Evolutionary conservation across 768 basidiomycete species (phyloP).

Genomic region (Mycena kentingensis): DNA sequence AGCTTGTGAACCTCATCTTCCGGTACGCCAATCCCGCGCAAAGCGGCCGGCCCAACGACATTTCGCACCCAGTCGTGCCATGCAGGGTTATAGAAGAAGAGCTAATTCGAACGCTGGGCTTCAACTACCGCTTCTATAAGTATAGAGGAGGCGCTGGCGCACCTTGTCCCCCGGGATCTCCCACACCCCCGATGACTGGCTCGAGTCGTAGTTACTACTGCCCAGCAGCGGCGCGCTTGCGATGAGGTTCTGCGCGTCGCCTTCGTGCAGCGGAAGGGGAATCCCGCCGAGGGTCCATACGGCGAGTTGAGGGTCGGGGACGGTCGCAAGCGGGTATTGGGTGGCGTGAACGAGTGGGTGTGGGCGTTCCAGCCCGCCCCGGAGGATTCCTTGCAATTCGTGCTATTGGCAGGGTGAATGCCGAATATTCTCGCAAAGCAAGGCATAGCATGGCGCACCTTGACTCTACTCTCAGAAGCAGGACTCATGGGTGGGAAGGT

Average conservation of each 20-base stretch:
- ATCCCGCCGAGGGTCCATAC: neutral
- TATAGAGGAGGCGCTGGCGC: neutral
- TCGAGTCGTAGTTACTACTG: neutral
- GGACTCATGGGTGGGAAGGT: too few relatives aligned
- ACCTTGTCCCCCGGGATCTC: conserved; percentile 3
- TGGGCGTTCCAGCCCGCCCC: neutral
- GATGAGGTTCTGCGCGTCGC: conserved; percentile 1
- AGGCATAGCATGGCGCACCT: too few relatives aligned
- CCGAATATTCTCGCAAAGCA: too few relatives aligned
- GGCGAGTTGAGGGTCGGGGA: neutral
- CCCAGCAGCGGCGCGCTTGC: neutral
- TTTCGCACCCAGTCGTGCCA: conserved; percentile 9
- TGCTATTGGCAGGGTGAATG: neutral
- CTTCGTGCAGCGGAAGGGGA: neutral
- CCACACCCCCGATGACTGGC: neutral
- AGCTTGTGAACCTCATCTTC: neutral
- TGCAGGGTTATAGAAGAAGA: neutral
- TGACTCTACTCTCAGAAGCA: too few relatives aligned
- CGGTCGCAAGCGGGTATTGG: neutral
- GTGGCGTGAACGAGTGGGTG: neutral
- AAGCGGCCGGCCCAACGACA: conserved; percentile 7
- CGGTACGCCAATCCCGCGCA: neutral
- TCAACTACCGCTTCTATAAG: neutral
- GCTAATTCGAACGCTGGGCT: neutral
- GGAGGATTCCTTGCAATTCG: neutral